phyloP scores from a whole-genome alignment of 1,139 yeast genomes.

The Pichia sp. region DNA sequence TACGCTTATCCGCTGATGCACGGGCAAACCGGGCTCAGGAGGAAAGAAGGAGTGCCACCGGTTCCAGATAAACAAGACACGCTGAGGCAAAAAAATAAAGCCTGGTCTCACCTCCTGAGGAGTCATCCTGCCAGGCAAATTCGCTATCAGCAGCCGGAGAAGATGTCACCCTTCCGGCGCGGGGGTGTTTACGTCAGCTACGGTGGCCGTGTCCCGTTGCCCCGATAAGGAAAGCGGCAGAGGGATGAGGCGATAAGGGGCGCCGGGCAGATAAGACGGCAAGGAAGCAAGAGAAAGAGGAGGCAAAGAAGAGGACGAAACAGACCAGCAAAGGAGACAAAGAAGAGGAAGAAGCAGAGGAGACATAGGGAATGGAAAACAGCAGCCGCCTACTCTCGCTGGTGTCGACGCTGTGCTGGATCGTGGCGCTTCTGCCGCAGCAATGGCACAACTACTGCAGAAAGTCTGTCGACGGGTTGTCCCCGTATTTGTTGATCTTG shows the following conservation, averaged over 20 bases:
- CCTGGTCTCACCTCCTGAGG: neutral
- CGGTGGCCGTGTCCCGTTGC: neutral
- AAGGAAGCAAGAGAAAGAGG: neutral
- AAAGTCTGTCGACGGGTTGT: slow-evolving; percentile 80
- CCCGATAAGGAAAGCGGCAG: neutral
- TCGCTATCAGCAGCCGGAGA: too few relatives aligned
- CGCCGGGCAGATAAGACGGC: neutral
- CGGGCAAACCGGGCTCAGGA: too few relatives aligned
- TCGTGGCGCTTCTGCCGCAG: slow-evolving; percentile 85
- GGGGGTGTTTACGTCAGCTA: neutral
- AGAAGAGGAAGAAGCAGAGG: neutral
- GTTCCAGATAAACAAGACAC: neutral
- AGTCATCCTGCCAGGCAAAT: neutral
- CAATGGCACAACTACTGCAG: slow-evolving; percentile 64
- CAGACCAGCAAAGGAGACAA: neutral
- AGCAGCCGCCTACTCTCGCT: neutral
- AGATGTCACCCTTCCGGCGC: too few relatives aligned
- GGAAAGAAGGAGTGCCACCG: neutral
- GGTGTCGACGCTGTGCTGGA: slow-evolving; percentile 57
- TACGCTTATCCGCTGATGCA: neutral
- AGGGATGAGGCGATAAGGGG: neutral
- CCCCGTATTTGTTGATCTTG: slow-evolving; percentile 62
- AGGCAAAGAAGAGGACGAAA: too few relatives aligned
- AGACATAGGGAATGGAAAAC: neutral
- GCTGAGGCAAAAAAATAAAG: neutral